These are phyloP conservation scores for Didymella glomerata DNA, from an alignment of 2,329 filamentous ascomycete genomes.

Conservation along the genomic window DNA sequence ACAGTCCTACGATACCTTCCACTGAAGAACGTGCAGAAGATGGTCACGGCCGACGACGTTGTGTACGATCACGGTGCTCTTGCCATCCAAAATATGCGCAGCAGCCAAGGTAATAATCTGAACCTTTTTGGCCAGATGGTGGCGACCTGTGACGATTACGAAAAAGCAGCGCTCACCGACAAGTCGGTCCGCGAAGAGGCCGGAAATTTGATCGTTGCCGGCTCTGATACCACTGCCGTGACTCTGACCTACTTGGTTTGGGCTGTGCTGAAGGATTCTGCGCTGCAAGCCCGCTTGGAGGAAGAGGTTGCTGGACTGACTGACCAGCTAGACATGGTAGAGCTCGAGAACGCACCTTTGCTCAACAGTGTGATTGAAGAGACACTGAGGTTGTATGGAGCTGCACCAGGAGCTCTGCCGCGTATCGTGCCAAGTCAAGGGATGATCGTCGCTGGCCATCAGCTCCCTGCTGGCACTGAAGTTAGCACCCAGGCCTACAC, in stretches of 20 bases:
- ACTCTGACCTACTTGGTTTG: conserved; percentile 48
- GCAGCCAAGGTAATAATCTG: conserved; percentile 21
- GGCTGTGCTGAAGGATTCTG: conserved; percentile 39
- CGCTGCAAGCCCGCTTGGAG: conserved; percentile 34
- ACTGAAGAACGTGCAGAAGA: conserved; percentile 11
- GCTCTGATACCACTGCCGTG: conserved; percentile 47
- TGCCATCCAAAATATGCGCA: conserved; percentile 32
- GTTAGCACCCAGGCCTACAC: conserved; percentile 53
- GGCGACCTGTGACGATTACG: conserved; percentile 29
- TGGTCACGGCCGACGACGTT: conserved; percentile 25
- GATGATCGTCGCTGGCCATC: conserved; percentile 45
- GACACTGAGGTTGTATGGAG: conserved; percentile 50
- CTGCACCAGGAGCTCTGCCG: conserved; percentile 48
- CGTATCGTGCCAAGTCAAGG: conserved; percentile 48
- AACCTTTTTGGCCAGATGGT: conserved; percentile 30
- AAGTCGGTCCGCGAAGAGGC: conserved; percentile 42
- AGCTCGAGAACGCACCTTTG: conserved; percentile 42
- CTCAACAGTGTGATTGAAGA: conserved; percentile 52
- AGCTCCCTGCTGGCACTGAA: conserved; percentile 46
- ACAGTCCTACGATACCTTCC: conserved; percentile 27
- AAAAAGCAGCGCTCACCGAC: conserved; percentile 35
- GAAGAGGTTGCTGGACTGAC: conserved; percentile 32
- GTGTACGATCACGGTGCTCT: conserved; percentile 22
- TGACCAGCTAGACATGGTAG: conserved; percentile 29
- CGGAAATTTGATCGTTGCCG: conserved; percentile 44